These are phyloP conservation scores for Rheum nobile DNA, from an alignment of 148 eudicot species.

Conservation along the genomic window DNA sequence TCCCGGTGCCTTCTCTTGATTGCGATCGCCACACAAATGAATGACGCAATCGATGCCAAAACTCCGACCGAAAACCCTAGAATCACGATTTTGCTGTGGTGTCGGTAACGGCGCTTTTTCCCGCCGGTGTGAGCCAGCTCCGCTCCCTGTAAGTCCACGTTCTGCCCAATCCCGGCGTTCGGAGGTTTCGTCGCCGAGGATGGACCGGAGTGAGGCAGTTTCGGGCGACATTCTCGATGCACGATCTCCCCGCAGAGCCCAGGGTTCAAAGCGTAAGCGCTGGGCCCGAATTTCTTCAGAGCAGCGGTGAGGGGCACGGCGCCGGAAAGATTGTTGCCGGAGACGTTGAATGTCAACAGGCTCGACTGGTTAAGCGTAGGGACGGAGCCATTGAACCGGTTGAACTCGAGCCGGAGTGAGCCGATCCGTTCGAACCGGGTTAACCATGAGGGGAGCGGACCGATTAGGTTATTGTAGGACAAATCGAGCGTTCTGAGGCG, in stretches of 20 bases:
- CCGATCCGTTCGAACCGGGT: background rate
- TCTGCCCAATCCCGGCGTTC: background rate
- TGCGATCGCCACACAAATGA: constrained; percentile 22
- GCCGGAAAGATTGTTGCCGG: constrained; percentile 33
- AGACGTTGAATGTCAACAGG: constrained; percentile 35
- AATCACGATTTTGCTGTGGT: constrained; percentile 7
- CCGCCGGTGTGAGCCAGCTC: constrained; percentile 9
- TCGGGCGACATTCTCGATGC: constrained; percentile 21
- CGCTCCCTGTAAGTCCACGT: constrained; percentile 8
- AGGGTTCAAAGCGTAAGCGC: constrained; percentile 23
- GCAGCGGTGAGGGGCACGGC: constrained; percentile 27
- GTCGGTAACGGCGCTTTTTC: background rate
- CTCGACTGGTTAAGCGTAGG: constrained; percentile 41
- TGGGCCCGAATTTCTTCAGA: constrained; percentile 15
- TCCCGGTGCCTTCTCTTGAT: constrained; percentile 12
- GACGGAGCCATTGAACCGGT: constrained; percentile 27
- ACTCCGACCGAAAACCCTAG: constrained; percentile 23
- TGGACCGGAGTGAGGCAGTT: constrained; percentile 10
- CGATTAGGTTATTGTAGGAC: constrained; percentile 2
- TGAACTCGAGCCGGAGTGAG: constrained; percentile 23
- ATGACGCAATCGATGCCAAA: constrained; percentile 11
- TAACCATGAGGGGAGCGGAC: background rate
- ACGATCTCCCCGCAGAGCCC: constrained; percentile 38
- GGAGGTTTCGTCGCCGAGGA: constrained; percentile 5
- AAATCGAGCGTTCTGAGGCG: constrained; percentile 9